These are phyloP conservation scores for Entomortierella chlamydospora DNA, from an alignment of 192 early-diverging fungal genomes.

Conservation along the genomic window DNA sequence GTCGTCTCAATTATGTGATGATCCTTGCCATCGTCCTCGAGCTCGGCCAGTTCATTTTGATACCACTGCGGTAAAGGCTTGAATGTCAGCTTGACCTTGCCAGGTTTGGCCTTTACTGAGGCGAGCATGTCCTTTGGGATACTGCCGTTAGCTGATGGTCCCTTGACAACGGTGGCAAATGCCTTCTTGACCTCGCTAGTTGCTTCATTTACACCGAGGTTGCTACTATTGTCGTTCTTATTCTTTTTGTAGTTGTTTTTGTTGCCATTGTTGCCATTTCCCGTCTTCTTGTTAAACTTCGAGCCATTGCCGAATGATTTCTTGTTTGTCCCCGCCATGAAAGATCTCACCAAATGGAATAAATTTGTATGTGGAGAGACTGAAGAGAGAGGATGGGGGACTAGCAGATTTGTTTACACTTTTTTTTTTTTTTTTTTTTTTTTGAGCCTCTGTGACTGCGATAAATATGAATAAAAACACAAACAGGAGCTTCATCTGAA, in stretches of 20 bases:
- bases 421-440: too few relatives aligned
- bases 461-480: not conserved
- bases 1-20: slow-evolving; percentile 45
- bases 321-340: slow-evolving; percentile 29
- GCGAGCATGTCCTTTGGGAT: slow-evolving; percentile 52
- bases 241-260: slow-evolving; percentile 9
- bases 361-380: not conserved
- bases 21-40: slow-evolving; percentile 48
- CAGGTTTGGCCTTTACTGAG: slow-evolving; percentile 36
- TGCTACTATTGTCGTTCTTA: slow-evolving; percentile 1
- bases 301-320: slow-evolving; percentile 7
- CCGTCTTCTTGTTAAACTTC: slow-evolving; percentile 14
- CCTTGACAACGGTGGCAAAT: slow-evolving; percentile 42
- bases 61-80: slow-evolving; percentile 49
- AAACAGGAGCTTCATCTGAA: too few relatives aligned
- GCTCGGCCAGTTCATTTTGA: slow-evolving; percentile 13
- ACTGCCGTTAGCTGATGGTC: slow-evolving; percentile 46
- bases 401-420: not conserved
- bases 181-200: slow-evolving; percentile 51
- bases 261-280: slow-evolving; percentile 15
- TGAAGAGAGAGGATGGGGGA: not conserved
- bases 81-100: slow-evolving; percentile 37
- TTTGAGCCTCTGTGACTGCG: slow-evolving; percentile 1
- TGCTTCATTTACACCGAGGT: slow-evolving; percentile 9
- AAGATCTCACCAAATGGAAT: slow-evolving; percentile 11